Evolutionary conservation across 306 rosid genomes (phyloP).

Genomic region (Rosa multiflora): DNA sequence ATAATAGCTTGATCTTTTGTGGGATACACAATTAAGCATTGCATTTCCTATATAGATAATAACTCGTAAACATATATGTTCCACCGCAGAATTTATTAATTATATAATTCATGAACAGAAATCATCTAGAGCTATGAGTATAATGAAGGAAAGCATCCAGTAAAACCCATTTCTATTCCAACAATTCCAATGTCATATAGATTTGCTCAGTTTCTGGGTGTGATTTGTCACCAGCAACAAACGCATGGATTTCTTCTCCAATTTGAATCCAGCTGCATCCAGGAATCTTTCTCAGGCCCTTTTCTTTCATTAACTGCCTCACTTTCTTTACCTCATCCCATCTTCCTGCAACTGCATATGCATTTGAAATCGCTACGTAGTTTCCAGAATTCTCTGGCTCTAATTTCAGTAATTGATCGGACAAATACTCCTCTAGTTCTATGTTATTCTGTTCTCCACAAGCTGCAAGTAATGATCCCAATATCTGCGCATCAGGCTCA

Average conservation of each 20-base stretch:
- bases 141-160: neutral
- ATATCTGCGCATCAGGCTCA: slow-evolving; percentile 67
- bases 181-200: slow-evolving; percentile 42
- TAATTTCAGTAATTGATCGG: slow-evolving; percentile 45
- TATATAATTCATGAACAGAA: neutral
- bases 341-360: slow-evolving; percentile 61
- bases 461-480: slow-evolving; percentile 67
- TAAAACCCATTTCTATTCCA: slow-evolving; percentile 47
- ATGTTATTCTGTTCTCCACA: slow-evolving; percentile 54
- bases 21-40: too few species aligned
- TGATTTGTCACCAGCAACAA: slow-evolving; percentile 68
- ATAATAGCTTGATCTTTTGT: too few species aligned
- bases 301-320: slow-evolving; percentile 64
- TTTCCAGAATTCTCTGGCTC: slow-evolving; percentile 82
- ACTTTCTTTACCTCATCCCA: slow-evolving; percentile 62
- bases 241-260: slow-evolving; percentile 56
- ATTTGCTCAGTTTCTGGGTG: slow-evolving; percentile 60
- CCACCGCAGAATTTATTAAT: neutral
- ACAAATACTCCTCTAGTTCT: slow-evolving; percentile 57
- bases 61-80: neutral
- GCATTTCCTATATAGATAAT: too few species aligned
- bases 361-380: slow-evolving; percentile 72
- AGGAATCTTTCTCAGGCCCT: slow-evolving; percentile 61
- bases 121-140: neutral
- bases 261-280: slow-evolving; percentile 87